A percentile compares a stretch with the other conserved stretches of the same genome.
phyloP scores from a whole-genome alignment of 2,329 filamentous ascomycete genomes.

The Diplocarpon rosae region DNA sequence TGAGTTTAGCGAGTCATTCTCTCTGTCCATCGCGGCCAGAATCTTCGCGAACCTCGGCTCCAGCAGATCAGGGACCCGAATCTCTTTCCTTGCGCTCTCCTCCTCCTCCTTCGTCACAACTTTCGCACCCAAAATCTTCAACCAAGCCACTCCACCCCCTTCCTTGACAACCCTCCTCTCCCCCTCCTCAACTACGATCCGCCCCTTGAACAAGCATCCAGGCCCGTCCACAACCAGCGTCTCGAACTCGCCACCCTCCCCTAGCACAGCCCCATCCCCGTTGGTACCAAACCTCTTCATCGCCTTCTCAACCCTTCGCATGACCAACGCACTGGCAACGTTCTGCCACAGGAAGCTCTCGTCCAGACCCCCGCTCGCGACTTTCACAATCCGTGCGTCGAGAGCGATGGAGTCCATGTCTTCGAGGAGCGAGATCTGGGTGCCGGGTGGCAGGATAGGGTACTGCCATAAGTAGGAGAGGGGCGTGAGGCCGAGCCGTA shows the following conservation, averaged over 20 bases:
- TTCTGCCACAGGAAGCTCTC: conserved; percentile 71
- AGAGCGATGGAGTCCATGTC: conserved; percentile 73
- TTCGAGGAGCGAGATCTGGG: conserved; percentile 46
- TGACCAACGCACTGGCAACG: conserved; percentile 48
- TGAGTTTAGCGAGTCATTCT: neutral
- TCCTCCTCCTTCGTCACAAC: conserved; percentile 33
- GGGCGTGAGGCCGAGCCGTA: conserved; percentile 71
- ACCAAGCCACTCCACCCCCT: conserved; percentile 67
- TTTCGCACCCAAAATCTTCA: conserved; percentile 47
- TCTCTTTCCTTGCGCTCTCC: conserved; percentile 26
- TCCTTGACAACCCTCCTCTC: conserved; percentile 46
- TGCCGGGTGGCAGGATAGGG: conserved; percentile 51
- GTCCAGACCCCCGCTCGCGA: conserved; percentile 81
- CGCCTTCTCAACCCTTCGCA: conserved; percentile 37
- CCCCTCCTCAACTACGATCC: conserved; percentile 49
- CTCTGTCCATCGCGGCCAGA: conserved; percentile 8
- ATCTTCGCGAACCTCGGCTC: conserved; percentile 45
- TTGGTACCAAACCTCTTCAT: conserved; percentile 56
- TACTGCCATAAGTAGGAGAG: conserved; percentile 91
- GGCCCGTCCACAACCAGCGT: conserved; percentile 82
- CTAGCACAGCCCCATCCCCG: conserved; percentile 61
- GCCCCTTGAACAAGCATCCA: conserved; percentile 55
- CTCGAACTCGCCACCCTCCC: conserved; percentile 94
- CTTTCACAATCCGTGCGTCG: conserved; percentile 88
- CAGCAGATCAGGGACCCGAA: conserved; percentile 53